A percentile compares a stretch with the other conserved stretches of the same genome.
phyloP scores from a whole-genome alignment of 164 flowering plant genomes.

The Santalum album region DNA sequence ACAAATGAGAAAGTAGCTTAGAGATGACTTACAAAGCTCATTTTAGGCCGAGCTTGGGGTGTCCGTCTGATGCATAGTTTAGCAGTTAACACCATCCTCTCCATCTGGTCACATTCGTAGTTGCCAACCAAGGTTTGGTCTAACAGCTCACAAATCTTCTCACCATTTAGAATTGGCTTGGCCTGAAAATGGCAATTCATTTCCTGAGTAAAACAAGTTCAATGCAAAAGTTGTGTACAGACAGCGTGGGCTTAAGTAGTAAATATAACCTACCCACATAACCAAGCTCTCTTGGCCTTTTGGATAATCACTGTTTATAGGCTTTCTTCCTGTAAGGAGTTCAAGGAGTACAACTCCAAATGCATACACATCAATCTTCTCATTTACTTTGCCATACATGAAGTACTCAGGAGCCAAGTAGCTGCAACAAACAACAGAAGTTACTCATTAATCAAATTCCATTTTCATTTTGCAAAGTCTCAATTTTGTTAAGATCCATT shows the following conservation, averaged over 20 bases:
- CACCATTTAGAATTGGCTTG: conserved; percentile 52
- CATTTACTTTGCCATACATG: conserved; percentile 84
- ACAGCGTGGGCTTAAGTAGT: not conserved
- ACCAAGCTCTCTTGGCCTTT: conserved; percentile 92
- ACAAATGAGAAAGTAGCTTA: not conserved
- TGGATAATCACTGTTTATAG: conserved; percentile 60
- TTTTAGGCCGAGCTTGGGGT: conserved; percentile 70
- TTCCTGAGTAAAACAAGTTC: not conserved
- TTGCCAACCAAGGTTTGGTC: conserved; percentile 53
- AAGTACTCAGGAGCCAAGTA: conserved; percentile 98
- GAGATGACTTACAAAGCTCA: conserved; percentile 51
- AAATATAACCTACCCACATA: conserved; percentile 74
- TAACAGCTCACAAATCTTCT: conserved; percentile 44
- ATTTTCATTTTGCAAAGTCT: not conserved
- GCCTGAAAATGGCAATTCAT: conserved; percentile 42
- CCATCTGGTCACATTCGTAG: conserved; percentile 56
- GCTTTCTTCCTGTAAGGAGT: conserved; percentile 90
- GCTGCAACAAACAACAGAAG: conserved; percentile 31
- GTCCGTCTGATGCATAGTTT: conserved; percentile 65
- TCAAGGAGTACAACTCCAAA: conserved; percentile 98
- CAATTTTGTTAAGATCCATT: not conserved
- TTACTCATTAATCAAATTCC: no score
- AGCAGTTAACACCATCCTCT: conserved; percentile 76
- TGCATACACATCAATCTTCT: conserved; percentile 89
- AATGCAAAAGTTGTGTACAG: conserved; percentile 6